Evolutionary conservation across 164 flowering plant genomes (phyloP).

Genomic region (Magnolia changhungtana): DNA sequence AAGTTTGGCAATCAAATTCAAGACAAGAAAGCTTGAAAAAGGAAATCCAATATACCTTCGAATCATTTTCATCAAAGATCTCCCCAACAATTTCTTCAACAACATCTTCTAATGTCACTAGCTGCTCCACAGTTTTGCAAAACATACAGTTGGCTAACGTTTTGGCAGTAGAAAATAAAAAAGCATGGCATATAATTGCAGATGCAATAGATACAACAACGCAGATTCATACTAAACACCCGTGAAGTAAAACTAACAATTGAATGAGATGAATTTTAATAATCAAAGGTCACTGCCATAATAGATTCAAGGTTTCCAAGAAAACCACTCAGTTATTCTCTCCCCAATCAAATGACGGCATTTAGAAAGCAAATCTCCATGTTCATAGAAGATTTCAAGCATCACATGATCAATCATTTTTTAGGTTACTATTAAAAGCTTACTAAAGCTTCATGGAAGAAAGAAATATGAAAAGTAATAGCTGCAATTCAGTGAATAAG

Average conservation of each 20-base stretch:
- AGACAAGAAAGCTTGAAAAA: neutral
- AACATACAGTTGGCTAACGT: no score
- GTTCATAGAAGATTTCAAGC: neutral
- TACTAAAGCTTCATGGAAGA: neutral
- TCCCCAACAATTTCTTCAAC: slow-evolving; percentile 99
- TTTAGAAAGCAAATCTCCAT: neutral
- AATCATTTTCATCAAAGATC: slow-evolving; percentile 98
- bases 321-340: no score
- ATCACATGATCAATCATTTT: neutral
- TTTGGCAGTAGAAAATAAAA: neutral
- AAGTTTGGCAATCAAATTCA: neutral
- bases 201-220: no score
- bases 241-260: neutral
- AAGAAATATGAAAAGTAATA: no score
- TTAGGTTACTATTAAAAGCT: neutral
- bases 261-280: neutral
- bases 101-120: slow-evolving; percentile 94
- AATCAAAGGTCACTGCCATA: neutral
- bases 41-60: slow-evolving; percentile 53
- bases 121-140: slow-evolving; percentile 30
- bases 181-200: no score
- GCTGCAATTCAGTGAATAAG: no score
- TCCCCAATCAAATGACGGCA: neutral
- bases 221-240: no score
- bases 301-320: neutral